Base-by-base conservation (phyloP, 306 rosid genomes). In the Leucaena leucocephala region DNA sequence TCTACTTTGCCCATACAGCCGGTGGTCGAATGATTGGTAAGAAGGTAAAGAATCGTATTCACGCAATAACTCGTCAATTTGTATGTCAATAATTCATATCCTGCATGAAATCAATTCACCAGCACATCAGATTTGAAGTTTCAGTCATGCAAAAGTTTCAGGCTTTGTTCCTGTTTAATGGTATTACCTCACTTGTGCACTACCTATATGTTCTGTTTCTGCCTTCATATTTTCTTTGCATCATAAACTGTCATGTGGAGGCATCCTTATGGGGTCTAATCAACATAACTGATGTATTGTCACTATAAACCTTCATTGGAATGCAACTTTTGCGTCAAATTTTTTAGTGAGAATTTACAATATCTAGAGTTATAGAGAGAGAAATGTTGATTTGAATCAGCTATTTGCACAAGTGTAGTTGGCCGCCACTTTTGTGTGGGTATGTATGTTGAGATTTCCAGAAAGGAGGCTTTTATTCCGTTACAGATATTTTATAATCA, bases 21-120 rank as follows among this genome's bases (percentile, higher is more conserved):
- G 99, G 99, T 14, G 99, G 99, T 71, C 90, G 99, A 78, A 93
- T 93, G 97, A 93, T 96, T 38, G 99, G 99, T 70, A 90, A 68
- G 80, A 92, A 92, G 94, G 94, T 92, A 90, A 84, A 12, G 33
- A 63, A 36, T 77, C 40, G 15, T 44, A 2, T 81, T 48, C 74
- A 39, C 52, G 72, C 4, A 72, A 74, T 22, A 35, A 17, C 13
- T 39, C 19, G 44, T 3, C 72, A 63, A 45, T 40, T 63, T 48
- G 27, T 27, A 71, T 57, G 75, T 33, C 68, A 39, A 40, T 65
- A 15, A 36, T 2, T 65, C 33, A 36, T 63, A 34, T 4, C 16
- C 71, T 65, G 14, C 43, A 9, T 45, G 39, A 34, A 36, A 72
- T 59, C 33, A 39, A 40, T 67, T 55, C 33, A 64, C 49, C 45